phyloP scores from a whole-genome alignment of 139 green algal genomes.

The Haematococcus lacustris region DNA sequence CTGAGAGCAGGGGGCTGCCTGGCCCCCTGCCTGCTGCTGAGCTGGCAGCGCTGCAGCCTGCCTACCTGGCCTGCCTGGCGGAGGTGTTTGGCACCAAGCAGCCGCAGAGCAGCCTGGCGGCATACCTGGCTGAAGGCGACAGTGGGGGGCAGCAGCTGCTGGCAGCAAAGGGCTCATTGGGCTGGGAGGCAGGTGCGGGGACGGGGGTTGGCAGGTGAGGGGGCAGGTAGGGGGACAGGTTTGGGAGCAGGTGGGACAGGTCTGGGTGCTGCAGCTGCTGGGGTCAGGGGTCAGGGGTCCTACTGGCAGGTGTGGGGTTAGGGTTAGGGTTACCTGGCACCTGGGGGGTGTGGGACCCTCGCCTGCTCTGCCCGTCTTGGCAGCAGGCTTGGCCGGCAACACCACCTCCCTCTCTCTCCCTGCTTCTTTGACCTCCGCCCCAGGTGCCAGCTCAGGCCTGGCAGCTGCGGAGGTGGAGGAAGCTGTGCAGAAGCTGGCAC shows the following conservation, averaged over 20 bases:
- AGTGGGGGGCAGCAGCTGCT: background rate
- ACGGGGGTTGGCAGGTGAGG: background rate
- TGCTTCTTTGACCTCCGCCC: too few species aligned
- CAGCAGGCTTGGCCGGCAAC: too few species aligned
- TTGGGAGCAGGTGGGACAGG: background rate
- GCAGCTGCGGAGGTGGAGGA: too few species aligned
- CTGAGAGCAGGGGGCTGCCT: too few species aligned
- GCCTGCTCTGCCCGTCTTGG: too few species aligned
- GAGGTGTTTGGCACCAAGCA: constrained; percentile 43
- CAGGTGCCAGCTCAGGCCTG: too few species aligned
- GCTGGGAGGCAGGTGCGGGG: background rate
- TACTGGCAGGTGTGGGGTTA: too few species aligned
- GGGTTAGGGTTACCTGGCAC: too few species aligned
- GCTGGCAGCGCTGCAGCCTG: constrained; percentile 9
- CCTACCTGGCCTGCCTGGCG: constrained; percentile 39
- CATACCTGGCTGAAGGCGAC: background rate
- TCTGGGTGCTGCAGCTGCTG: background rate
- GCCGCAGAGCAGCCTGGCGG: constrained; percentile 13
- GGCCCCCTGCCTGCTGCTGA: constrained; percentile 5
- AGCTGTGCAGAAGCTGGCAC: too few species aligned
- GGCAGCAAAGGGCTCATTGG: background rate
- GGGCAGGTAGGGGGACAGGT: background rate
- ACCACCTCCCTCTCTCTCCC: too few species aligned
- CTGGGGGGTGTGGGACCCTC: too few species aligned
- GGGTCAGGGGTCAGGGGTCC: too few species aligned